Evolutionary conservation across 2,329 filamentous ascomycete genomes (phyloP).

Genomic region (Trichoderma atroviride): DNA sequence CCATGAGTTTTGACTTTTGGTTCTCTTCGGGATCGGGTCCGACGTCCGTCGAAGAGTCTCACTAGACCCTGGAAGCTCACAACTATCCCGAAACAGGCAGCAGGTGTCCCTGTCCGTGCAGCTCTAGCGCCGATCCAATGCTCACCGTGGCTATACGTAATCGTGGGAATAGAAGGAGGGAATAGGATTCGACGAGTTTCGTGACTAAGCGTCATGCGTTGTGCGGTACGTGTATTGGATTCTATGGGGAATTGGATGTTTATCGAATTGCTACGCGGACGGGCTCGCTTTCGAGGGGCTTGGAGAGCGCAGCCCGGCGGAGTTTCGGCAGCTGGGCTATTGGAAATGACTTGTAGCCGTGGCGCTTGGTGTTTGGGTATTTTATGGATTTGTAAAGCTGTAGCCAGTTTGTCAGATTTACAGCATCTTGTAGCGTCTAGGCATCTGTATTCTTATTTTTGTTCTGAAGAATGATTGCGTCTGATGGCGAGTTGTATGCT

Average conservation of each 20-base stretch:
- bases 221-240: not conserved
- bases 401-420: not conserved
- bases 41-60: not conserved
- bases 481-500: no score
- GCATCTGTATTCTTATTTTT: not conserved
- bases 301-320: not conserved
- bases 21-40: not conserved
- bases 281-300: not conserved
- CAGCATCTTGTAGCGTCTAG: not conserved
- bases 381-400: not conserved
- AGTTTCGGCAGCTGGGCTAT: not conserved
- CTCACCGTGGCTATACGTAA: not conserved
- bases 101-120: slow-evolving; percentile 15
- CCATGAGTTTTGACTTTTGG: not conserved
- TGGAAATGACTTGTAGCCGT: not conserved
- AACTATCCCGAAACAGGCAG: not conserved
- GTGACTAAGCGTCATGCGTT: not conserved
- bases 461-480: no score
- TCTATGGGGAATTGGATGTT: not conserved
- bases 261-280: not conserved
- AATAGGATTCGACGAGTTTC: not conserved
- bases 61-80: not conserved
- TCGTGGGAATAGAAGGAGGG: not conserved
- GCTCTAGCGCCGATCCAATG: slow-evolving; percentile 15
- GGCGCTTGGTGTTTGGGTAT: not conserved